phyloP scores from a whole-genome alignment of 345 rosid genomes.

The Tarenaya hassleriana region DNA sequence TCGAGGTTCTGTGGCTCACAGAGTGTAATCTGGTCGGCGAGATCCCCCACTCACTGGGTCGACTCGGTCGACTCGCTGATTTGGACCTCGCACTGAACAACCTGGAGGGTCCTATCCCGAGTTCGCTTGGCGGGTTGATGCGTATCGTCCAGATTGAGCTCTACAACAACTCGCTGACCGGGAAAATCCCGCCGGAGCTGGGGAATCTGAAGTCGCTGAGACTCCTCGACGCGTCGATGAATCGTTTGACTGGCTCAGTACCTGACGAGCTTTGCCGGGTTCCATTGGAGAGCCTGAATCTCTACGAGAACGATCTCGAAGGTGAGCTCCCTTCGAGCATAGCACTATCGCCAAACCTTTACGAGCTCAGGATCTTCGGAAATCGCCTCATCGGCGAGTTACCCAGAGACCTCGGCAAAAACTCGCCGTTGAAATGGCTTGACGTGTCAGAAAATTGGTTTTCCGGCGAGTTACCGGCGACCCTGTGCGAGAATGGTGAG shows the following conservation, averaged over 20 bases:
- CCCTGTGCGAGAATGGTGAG: conserved; percentile 56
- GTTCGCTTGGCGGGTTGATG: conserved; percentile 52
- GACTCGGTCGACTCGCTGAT: conserved; percentile 56
- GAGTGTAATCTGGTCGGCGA: conserved; percentile 72
- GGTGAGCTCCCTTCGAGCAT: conserved; percentile 61
- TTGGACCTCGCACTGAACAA: conserved; percentile 78
- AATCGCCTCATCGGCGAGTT: conserved; percentile 60
- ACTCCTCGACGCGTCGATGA: conserved; percentile 86
- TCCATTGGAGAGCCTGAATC: conserved; percentile 77
- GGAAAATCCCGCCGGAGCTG: conserved; percentile 53
- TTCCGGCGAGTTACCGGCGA: conserved; percentile 54
- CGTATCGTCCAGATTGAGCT: conserved; percentile 85
- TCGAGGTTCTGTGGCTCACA: conserved; percentile 88
- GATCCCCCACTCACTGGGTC: conserved; percentile 84
- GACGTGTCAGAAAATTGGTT: conserved; percentile 72
- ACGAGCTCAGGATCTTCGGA: conserved; percentile 74
- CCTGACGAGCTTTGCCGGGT: conserved; percentile 69
- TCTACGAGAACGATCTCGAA: conserved; percentile 64
- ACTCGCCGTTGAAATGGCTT: conserved; percentile 69
- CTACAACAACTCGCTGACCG: conserved; percentile 85
- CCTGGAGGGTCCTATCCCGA: conserved; percentile 59
- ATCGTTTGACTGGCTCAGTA: conserved; percentile 52
- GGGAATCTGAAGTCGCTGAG: conserved; percentile 58
- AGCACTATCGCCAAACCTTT: conserved; percentile 55
- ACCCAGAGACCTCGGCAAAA: conserved; percentile 63